Percentiles rank a stretch among this genome's conserved stretches.
Evolutionary conservation across 257 asterid species (phyloP).

Genomic region (Cinchona pubescens): DNA sequence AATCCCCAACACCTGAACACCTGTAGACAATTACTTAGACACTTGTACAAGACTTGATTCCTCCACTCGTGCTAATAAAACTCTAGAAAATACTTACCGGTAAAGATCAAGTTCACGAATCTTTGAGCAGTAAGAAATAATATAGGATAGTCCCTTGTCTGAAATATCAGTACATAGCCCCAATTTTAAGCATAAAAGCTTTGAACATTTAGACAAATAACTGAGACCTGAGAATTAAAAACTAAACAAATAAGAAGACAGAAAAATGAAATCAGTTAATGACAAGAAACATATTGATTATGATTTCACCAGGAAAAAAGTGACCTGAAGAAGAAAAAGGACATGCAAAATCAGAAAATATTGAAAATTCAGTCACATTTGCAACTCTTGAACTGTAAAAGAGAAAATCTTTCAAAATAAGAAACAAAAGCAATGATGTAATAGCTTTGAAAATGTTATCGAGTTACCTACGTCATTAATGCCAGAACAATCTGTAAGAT

Average conservation of each 20-base stretch:
- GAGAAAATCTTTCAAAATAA: neutral
- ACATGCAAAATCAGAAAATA: neutral
- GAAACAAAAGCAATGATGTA: no score
- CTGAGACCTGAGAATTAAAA: slow-evolving; percentile 48
- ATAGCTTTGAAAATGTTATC: neutral
- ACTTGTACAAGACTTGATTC: neutral
- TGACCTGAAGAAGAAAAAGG: neutral
- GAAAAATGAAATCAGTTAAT: neutral
- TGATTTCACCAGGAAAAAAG: neutral
- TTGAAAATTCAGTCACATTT: no score
- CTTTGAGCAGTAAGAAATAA: slow-evolving; percentile 53
- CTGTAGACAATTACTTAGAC: slow-evolving; percentile 25
- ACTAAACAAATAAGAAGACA: slow-evolving; percentile 4
- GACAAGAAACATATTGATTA: no score
- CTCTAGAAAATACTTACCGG: slow-evolving; percentile 35
- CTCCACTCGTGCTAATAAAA: neutral
- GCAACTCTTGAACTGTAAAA: no score
- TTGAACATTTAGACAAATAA: slow-evolving; percentile 53
- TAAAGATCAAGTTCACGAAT: slow-evolving; percentile 66
- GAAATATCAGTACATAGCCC: slow-evolving; percentile 62
- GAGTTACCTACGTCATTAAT: slow-evolving; percentile 55
- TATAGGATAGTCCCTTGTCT: slow-evolving; percentile 53
- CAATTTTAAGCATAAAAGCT: slow-evolving; percentile 54
- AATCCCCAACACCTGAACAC: slow-evolving; percentile 59
- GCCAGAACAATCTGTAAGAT: slow-evolving; percentile 75